phyloP scores from a whole-genome alignment of 257 asterid genomes.

The Penstemon newberryi region DNA sequence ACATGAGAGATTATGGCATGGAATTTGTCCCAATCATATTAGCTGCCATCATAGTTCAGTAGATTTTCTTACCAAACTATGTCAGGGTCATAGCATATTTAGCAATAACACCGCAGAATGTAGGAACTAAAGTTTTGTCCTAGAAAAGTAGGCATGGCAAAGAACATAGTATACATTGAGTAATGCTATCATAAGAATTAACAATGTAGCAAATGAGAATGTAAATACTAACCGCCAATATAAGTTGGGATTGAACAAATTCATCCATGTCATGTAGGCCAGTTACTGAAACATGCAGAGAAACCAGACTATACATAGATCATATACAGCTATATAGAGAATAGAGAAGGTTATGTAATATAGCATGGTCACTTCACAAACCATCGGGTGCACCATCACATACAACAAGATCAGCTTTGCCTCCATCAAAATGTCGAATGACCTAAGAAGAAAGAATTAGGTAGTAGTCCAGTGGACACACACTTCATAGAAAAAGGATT shows the following conservation, averaged over 20 bases:
- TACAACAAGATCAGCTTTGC: slow-evolving; percentile 98
- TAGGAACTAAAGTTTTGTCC: background rate
- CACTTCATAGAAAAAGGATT: slow-evolving; percentile 10
- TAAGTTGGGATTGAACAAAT: slow-evolving; percentile 96
- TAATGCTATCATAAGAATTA: background rate
- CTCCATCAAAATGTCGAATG: slow-evolving; percentile 97
- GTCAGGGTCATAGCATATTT: too few relatives aligned
- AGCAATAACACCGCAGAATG: background rate
- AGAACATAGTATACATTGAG: too few relatives aligned
- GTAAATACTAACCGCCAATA: slow-evolving; percentile 74
- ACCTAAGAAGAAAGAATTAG: slow-evolving; percentile 50
- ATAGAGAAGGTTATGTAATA: slow-evolving; percentile 16
- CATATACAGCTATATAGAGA: slow-evolving; percentile 12
- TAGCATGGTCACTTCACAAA: slow-evolving; percentile 37
- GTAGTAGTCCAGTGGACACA: background rate
- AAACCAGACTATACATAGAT: slow-evolving; percentile 12
- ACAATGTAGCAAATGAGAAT: slow-evolving; percentile 14
- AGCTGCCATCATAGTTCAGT: background rate
- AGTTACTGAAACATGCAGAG: slow-evolving; percentile 62
- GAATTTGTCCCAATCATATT: background rate
- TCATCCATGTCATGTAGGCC: slow-evolving; percentile 99
- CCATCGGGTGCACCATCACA: slow-evolving; percentile 99
- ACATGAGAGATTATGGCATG: background rate
- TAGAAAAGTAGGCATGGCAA: background rate
- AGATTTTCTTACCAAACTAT: background rate